phyloP scores from a whole-genome alignment of 768 basidiomycete genomes.

The Russula emetica region DNA sequence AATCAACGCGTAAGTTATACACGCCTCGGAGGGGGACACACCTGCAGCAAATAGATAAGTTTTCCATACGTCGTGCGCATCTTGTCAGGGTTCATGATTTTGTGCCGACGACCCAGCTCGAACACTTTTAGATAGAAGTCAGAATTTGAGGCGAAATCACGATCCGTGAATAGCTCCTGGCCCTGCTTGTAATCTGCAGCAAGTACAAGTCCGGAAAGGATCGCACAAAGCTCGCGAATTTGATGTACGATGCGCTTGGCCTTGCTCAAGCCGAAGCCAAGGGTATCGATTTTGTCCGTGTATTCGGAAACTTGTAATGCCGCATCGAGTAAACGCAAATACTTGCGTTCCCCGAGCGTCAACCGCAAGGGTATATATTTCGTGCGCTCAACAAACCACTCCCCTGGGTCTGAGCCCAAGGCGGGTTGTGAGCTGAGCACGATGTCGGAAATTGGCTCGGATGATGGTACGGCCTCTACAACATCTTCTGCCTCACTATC shows the following conservation, averaged over 20 bases:
- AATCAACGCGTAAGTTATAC: constrained; percentile 15
- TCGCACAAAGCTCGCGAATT: constrained; percentile 82
- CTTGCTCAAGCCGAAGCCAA: constrained; percentile 73
- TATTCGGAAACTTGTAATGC: constrained; percentile 83
- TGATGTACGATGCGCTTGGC: constrained; percentile 85
- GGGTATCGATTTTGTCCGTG: constrained; percentile 84
- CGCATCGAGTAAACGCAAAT: constrained; percentile 77
- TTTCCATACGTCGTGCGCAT: constrained; percentile 89
- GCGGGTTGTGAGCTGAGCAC: constrained; percentile 53
- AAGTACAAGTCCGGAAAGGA: constrained; percentile 77
- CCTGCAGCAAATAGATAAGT: constrained; percentile 78
- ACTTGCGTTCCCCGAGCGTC: constrained; percentile 72
- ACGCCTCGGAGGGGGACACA: constrained; percentile 32
- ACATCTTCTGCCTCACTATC: constrained; percentile 39
- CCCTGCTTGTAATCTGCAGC: constrained; percentile 85
- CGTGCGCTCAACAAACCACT: constrained; percentile 81
- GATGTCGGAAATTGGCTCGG: constrained; percentile 35
- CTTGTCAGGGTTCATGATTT: constrained; percentile 91
- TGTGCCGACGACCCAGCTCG: constrained; percentile 78
- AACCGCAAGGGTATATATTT: constrained; percentile 79
- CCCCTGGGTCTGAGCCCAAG: constrained; percentile 60
- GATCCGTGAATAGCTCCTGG: constrained; percentile 78
- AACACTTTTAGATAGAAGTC: constrained; percentile 78
- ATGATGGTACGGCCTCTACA: constrained; percentile 31
- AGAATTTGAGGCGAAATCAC: constrained; percentile 75